A percentile compares a stretch with the other conserved stretches of the same genome.
These are phyloP conservation scores for Orbilia blumenaviensis DNA, from an alignment of 2,329 filamentous ascomycete species.

Conservation along the genomic window DNA sequence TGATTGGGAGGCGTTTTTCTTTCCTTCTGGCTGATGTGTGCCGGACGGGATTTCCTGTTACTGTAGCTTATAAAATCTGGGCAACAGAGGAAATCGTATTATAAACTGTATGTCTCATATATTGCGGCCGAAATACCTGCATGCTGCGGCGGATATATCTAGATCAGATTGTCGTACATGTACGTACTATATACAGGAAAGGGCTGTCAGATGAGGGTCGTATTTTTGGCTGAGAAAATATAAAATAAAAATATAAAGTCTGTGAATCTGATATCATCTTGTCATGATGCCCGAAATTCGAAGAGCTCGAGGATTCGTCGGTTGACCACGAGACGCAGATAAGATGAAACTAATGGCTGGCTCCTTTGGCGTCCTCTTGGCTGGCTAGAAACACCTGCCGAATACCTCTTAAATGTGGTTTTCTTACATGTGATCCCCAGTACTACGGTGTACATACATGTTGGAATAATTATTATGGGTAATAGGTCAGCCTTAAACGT, in stretches of 20 bases:
- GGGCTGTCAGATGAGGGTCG: constrained; percentile 17
- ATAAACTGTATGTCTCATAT: constrained; percentile 49
- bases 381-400: background rate
- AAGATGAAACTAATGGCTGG: constrained; percentile 19
- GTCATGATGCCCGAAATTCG: background rate
- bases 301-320: constrained; percentile 10
- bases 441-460: background rate
- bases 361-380: constrained; percentile 5
- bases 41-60: constrained; percentile 14
- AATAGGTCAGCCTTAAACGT: constrained; percentile 35
- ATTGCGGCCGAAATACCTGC: constrained; percentile 31
- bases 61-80: background rate
- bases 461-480: background rate
- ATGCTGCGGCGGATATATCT: constrained; percentile 24
- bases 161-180: background rate
- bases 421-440: constrained; percentile 23
- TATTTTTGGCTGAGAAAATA: background rate
- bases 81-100: background rate
- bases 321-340: constrained; percentile 15
- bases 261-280: constrained; percentile 9
- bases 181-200: background rate
- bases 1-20: background rate
- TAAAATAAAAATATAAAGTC: no score
- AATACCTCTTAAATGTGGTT: background rate
- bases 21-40: constrained; percentile 8